These are phyloP conservation scores for Ochetophila trinervis DNA, from an alignment of 306 rosid species.

Conservation along the genomic window DNA sequence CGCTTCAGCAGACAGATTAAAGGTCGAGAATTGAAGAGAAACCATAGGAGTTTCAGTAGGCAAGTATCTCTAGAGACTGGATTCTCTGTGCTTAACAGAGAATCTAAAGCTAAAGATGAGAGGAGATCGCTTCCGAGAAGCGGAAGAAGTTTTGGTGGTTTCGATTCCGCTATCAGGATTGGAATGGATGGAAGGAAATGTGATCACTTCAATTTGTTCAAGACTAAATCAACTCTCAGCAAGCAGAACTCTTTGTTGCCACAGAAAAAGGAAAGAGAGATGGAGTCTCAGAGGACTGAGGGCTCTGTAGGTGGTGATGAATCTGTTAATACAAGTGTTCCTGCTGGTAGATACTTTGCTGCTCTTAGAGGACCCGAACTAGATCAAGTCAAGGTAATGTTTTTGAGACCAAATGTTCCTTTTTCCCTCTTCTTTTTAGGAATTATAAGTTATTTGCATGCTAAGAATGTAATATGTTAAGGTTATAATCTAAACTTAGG, in stretches of 20 bases:
- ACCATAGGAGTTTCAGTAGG: constrained; percentile 40
- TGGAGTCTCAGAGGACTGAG: constrained; percentile 44
- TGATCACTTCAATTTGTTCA: constrained; percentile 58
- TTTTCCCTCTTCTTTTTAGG: neutral
- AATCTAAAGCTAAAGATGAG: constrained; percentile 43
- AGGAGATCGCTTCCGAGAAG: constrained; percentile 51
- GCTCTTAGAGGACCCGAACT: constrained; percentile 91
- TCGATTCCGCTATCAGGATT: constrained; percentile 39
- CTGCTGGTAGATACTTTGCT: constrained; percentile 81
- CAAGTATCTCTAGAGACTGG: constrained; percentile 82
- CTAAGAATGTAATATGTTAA: neutral
- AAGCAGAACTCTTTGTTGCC: constrained; percentile 78
- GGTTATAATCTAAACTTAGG: too few species aligned
- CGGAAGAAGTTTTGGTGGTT: constrained; percentile 66
- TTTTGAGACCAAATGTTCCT: neutral
- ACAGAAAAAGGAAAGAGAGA: constrained; percentile 44
- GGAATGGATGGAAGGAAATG: constrained; percentile 56
- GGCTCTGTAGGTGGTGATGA: constrained; percentile 43
- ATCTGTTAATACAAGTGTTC: constrained; percentile 58
- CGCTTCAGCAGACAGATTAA: constrained; percentile 26
- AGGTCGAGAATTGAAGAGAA: constrained; percentile 36
- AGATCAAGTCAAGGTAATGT: constrained; percentile 77
- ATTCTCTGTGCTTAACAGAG: constrained; percentile 47
- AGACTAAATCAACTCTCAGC: constrained; percentile 56
- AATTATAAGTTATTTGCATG: neutral